Evolutionary conservation across 2,329 filamentous ascomycete species (phyloP), one percentile per base, ranked within the genome.

Genomic region (Sclerotinia trifoliorum): DNA sequence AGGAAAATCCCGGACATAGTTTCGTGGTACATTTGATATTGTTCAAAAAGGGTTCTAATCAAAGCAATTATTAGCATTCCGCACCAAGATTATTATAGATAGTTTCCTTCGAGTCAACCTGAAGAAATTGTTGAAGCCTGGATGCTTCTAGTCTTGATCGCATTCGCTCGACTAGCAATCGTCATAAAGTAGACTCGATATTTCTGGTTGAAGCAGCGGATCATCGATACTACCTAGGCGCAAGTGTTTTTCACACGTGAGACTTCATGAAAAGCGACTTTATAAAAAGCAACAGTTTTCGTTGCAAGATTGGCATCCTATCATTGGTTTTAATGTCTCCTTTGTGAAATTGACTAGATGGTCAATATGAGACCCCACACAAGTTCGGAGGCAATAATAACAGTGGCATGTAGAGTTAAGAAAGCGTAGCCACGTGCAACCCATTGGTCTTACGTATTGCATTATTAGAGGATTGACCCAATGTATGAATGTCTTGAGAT

Each of bases 231-330:
- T n/a, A 65, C 13, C 7, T 32, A 32, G 51, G 29, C 21, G 51
- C 39, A 15, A 65, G 63, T 46, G 57, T 44, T 65, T 52, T 65
- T 48, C 51, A 48, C 39, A 24, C n/a, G 51, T 32, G 29, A 57
- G 52, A 35, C 63, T 48, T 57, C 51, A 19, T 19, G 52, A 5
- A 39, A 65, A 65, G 26, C 39, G n/a, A 48, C 39, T 19, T 35
- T 21, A 2, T 29, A 15, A 44, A 48, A 48, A 48, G 10, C 26
- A 48, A 35, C 17, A 13, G 5, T 13, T n/a, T 24, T 44, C 17
- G 10, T 46, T 35, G 52, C 52, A 58, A 13, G 24, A 19, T 44
- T 65, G 39, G 39, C 51, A 65, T 24, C 32, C 24, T 19, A 24
- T 26, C n/a, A 48, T 48, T 21, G 39, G 24, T 44, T 65, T 52